phyloP scores from a whole-genome alignment of 2,329 filamentous ascomycete species.

The Botrytis byssoidea region DNA sequence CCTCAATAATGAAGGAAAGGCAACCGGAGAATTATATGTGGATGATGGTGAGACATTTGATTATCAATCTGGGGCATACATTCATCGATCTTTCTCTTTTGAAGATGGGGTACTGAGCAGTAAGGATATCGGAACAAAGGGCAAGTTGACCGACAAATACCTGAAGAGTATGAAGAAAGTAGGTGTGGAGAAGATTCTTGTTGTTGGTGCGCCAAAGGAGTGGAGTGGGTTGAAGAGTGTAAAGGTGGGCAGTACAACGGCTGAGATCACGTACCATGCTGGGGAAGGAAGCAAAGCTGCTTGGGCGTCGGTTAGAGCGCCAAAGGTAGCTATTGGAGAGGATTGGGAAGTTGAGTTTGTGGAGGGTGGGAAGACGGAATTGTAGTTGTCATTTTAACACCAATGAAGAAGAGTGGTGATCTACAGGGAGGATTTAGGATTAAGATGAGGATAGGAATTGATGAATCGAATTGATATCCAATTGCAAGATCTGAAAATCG shows the following conservation, averaged over 20 bases:
- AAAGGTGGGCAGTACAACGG: slow-evolving; percentile 54
- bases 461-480: background rate
- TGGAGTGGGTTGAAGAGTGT: slow-evolving; percentile 68
- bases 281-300: slow-evolving; percentile 54
- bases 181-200: slow-evolving; percentile 75
- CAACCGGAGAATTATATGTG: slow-evolving; percentile 80
- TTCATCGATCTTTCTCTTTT: slow-evolving; percentile 78
- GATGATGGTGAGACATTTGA: slow-evolving; percentile 95
- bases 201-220: slow-evolving; percentile 72
- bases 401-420: background rate
- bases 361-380: background rate
- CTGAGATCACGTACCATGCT: slow-evolving; percentile 59
- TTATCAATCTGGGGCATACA: slow-evolving; percentile 79
- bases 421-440: background rate
- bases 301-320: slow-evolving; percentile 64
- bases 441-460: background rate
- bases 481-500: background rate
- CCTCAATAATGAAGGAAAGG: slow-evolving; percentile 65
- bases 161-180: slow-evolving; percentile 77
- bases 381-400: background rate
- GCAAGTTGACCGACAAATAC: slow-evolving; percentile 68
- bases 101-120: slow-evolving; percentile 61
- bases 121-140: slow-evolving; percentile 58
- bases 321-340: slow-evolving; percentile 58
- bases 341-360: slow-evolving; percentile 53